Evolutionary conservation across 768 basidiomycete species (phyloP), one percentile per base, ranked within the genome.

Genomic region (Hypsizygus marmoreus): DNA sequence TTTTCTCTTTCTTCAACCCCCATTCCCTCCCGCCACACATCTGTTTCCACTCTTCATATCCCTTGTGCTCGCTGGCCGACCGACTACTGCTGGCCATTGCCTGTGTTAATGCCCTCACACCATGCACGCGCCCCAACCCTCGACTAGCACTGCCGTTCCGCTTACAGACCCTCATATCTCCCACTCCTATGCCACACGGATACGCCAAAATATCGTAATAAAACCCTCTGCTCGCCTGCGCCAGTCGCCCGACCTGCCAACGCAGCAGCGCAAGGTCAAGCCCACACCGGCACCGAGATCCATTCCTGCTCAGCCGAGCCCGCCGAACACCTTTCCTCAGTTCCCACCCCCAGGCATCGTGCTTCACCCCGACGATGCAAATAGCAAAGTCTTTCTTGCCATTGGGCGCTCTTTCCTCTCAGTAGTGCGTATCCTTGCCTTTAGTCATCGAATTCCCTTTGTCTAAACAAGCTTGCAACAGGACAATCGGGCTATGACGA

Each of bases 401-500:
- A 80, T 90, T 55, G 85, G 77, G 22, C 80, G 85, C 22, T 76
- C 86, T 22, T 81, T 90, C 54, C 74, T 88, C 59, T 83, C 86
- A 25, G 82, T 90, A 46, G 86, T 88, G 57, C 56, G 86, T 72
- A 19, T 26, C 29, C 30, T 39, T 33, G 30, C 55, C 41, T 47
- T 55, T 38, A n/a, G 49, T 45, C 53, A 40, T 50, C 30, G 45
- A 57, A 40, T 54, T 48, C 14, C 41, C 29, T 49, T 51, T 43
- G 14, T 37, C 34, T 47, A 34, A 47, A 53, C 56, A 40, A 50
- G 41, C 34, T 24, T 49, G 29, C 9, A 31, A 16, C 45, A 88
- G 86, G 80, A 85, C 59, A 91, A 91, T 65, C 81, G 86, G 38
- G 88, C 88, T 36, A 86, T 89, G 82, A 90, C 88, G 31, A 85